Percentiles rank a stretch among this genome's conserved stretches.
phyloP scores from a whole-genome alignment of 2,329 filamentous ascomycete species.

The Pyrenophora tritici-repentis region DNA sequence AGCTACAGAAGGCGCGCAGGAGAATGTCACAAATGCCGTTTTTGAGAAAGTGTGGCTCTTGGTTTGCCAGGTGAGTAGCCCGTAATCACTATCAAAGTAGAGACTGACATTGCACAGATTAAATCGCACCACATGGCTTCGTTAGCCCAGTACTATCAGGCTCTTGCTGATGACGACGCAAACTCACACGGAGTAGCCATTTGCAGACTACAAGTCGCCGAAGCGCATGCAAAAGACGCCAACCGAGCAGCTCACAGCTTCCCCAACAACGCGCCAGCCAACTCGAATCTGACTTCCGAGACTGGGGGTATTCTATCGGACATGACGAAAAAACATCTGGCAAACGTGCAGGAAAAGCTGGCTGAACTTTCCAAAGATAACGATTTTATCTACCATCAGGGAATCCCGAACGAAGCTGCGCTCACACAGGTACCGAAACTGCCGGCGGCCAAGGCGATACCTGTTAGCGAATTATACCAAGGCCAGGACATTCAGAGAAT shows the following conservation, averaged over 20 bases:
- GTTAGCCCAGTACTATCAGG: constrained; percentile 91
- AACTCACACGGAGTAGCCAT: constrained; percentile 86
- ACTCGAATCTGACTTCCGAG: constrained; percentile 82
- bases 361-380: constrained; percentile 84
- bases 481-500: constrained; percentile 97
- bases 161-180: constrained; percentile 85
- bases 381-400: constrained; percentile 97
- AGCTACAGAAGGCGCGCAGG: constrained; percentile 85
- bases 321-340: constrained; percentile 79
- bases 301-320: constrained; percentile 76
- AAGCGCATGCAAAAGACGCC: constrained; percentile 78
- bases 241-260: constrained; percentile 77
- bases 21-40: constrained; percentile 86
- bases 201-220: constrained; percentile 79
- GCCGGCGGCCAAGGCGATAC: constrained; percentile 94
- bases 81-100: not conserved
- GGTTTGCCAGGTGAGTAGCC: constrained; percentile 70
- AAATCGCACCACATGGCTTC: constrained; percentile 85
- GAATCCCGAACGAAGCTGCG: constrained; percentile 82
- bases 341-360: constrained; percentile 80
- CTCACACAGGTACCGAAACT: constrained; percentile 84
- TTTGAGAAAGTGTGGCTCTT: constrained; percentile 95
- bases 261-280: constrained; percentile 76
- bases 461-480: constrained; percentile 93
- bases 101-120: constrained; percentile 52